phyloP scores from a whole-genome alignment of 768 basidiomycete genomes.

The Termitomyces sp. region DNA sequence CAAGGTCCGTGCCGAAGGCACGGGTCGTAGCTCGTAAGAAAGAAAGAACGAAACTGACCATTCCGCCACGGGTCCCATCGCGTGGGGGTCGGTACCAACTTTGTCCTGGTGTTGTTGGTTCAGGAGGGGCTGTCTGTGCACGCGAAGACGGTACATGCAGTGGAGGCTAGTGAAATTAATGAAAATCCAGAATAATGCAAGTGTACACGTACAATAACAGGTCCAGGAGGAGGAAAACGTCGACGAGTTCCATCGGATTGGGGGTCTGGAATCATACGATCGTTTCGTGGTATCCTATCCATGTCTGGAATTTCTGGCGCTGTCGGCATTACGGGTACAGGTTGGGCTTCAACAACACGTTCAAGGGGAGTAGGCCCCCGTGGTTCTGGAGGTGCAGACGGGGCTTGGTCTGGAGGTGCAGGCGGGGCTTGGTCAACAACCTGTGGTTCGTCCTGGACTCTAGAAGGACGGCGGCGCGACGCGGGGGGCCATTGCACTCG shows the following conservation, averaged over 20 bases:
- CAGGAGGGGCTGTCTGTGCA: constrained; percentile 24
- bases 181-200: background rate
- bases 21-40: too few species aligned
- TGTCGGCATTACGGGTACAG: background rate
- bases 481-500: background rate
- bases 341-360: background rate
- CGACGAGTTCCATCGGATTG: background rate
- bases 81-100: constrained; percentile 30
- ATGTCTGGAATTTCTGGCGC: constrained; percentile 3
- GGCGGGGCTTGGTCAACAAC: background rate
- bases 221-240: constrained; percentile 5
- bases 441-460: background rate
- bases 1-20: too few species aligned
- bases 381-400: background rate
- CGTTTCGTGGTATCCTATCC: background rate
- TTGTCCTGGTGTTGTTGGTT: constrained; percentile 1
- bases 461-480: background rate
- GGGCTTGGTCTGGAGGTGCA: background rate
- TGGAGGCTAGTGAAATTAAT: constrained; percentile 7
- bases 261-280: background rate
- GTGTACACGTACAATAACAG: constrained; percentile 16
- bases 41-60: background rate
- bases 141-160: constrained; percentile 4
- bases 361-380: too few species aligned
- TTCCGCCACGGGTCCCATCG: background rate